A percentile compares a stretch with the other conserved stretches of the same genome.
Conservation (phyloP, 2,329 filamentous ascomycete genomes). For the Pezicula rhizophila region DNA sequence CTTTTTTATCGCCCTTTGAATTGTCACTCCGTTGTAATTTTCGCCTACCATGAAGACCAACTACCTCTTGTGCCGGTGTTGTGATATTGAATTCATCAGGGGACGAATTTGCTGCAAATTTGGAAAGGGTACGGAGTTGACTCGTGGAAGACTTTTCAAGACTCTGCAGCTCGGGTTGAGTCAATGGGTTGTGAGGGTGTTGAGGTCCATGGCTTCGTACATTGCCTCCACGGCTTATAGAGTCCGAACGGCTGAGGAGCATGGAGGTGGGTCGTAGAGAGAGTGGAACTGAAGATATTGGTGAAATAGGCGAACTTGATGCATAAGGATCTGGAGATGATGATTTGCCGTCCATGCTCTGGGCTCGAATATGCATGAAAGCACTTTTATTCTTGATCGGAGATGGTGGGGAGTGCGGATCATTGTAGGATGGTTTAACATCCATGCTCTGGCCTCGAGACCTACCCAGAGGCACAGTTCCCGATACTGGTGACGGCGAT, state of each 20-base stretch:
- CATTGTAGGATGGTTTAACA: conserved; percentile 13
- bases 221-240: conserved; percentile 28
- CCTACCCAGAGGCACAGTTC: too few relatives aligned
- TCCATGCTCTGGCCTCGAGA: conserved; percentile 6
- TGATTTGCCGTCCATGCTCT: too few relatives aligned
- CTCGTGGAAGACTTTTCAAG: conserved; percentile 85
- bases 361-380: too few relatives aligned
- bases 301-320: not conserved
- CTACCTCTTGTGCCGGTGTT: conserved; percentile 75
- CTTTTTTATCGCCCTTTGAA: conserved; percentile 28
- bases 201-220: conserved; percentile 22
- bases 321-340: too few relatives aligned
- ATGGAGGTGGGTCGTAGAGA: conserved; percentile 45
- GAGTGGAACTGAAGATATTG: conserved; percentile 4
- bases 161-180: conserved; percentile 68
- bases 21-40: conserved; percentile 69
- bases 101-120: conserved; percentile 68
- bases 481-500: too few relatives aligned
- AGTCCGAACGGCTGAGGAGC: conserved; percentile 53
- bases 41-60: conserved; percentile 77
- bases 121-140: conserved; percentile 81
- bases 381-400: too few relatives aligned
- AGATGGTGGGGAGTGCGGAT: not conserved
- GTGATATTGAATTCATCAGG: conserved; percentile 77
- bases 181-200: conserved; percentile 40